Conservation (phyloP, 2,329 filamentous ascomycete species). For the Juglanconis sp. region DNA sequence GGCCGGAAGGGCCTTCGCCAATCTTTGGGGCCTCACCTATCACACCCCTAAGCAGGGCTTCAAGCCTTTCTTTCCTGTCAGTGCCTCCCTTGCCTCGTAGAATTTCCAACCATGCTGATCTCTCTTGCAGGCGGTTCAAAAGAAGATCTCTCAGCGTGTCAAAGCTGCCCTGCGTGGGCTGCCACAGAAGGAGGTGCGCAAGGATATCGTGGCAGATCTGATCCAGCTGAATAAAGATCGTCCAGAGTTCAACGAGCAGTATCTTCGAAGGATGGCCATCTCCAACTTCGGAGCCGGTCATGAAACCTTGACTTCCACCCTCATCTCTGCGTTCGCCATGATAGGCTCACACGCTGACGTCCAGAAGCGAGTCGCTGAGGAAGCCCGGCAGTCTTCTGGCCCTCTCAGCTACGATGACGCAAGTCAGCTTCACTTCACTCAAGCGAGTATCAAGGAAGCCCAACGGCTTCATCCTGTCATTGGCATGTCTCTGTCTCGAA, state of each 20-base stretch:
- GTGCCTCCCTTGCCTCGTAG: slow-evolving; percentile 15
- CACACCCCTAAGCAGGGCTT: slow-evolving; percentile 38
- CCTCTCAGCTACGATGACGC: slow-evolving; percentile 25
- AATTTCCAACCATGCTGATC: not conserved
- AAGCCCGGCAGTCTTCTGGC: slow-evolving; percentile 23
- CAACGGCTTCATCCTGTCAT: slow-evolving; percentile 50
- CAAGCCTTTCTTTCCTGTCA: slow-evolving; percentile 47
- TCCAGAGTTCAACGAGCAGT: slow-evolving; percentile 43
- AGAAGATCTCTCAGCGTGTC: slow-evolving; percentile 26
- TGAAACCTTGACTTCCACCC: slow-evolving; percentile 51
- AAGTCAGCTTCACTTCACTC: slow-evolving; percentile 31
- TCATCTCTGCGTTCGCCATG: slow-evolving; percentile 47
- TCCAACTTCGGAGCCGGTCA: slow-evolving; percentile 56
- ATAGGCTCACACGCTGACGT: slow-evolving; percentile 37
- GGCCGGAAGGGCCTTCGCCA: slow-evolving; percentile 37
- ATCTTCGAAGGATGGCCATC: slow-evolving; percentile 49
- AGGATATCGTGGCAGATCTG: slow-evolving; percentile 45
- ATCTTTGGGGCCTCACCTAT: slow-evolving; percentile 44
- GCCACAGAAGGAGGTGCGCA: slow-evolving; percentile 26
- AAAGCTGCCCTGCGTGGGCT: slow-evolving; percentile 17
- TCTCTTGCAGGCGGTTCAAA: slow-evolving; percentile 24
- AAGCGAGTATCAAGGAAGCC: slow-evolving; percentile 48
- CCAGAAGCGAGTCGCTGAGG: slow-evolving; percentile 29
- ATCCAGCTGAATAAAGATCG: slow-evolving; percentile 43
- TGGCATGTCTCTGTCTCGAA: slow-evolving; percentile 48